Conservation (phyloP, 129 eudicot species). For the Arctium minus region DNA sequence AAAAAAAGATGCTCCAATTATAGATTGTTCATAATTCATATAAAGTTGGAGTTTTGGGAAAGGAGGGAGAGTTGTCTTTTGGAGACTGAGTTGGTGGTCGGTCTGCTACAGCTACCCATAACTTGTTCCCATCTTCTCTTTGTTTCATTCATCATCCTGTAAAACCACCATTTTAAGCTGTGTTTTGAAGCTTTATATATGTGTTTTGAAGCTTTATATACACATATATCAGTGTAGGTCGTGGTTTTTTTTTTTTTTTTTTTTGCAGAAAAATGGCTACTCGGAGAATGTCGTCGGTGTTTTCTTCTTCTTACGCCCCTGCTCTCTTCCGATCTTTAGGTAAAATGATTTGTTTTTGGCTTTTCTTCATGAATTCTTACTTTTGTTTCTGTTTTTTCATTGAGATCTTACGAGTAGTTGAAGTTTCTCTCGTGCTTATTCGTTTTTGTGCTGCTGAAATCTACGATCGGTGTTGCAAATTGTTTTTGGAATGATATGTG, state of each 20-base stretch:
- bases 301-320: conserved; percentile 47
- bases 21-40: no score
- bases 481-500: neutral
- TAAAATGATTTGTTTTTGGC: conserved; percentile 1
- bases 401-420: neutral
- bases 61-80: neutral
- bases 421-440: neutral
- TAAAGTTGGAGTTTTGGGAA: neutral
- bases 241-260: neutral
- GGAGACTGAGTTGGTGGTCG: neutral
- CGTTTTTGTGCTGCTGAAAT: neutral
- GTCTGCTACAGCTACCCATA: neutral
- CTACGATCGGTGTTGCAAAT: neutral
- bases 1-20: neutral
- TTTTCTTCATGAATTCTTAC: neutral
- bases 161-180: no score
- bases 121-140: neutral
- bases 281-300: conserved; percentile 53
- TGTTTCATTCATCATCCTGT: neutral
- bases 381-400: neutral
- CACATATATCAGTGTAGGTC: neutral
- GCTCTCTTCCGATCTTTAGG: conserved; percentile 49
- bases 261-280: conserved; percentile 52
- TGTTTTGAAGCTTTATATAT: neutral
- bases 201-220: neutral